These are phyloP conservation scores for Xylariaceae sp. DNA, from an alignment of 2,329 filamentous ascomycete species.

Conservation along the genomic window DNA sequence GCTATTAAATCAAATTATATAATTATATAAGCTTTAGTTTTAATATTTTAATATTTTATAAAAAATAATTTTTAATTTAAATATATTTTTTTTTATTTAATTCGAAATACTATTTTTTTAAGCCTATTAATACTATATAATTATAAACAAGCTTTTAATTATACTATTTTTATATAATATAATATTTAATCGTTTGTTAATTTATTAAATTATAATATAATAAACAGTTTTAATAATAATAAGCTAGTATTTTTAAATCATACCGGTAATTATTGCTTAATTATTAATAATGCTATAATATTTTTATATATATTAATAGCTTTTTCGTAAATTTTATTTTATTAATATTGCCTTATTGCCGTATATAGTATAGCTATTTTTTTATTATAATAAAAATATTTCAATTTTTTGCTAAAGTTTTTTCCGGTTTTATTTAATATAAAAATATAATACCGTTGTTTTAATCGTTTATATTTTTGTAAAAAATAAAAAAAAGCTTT, in stretches of 20 bases:
- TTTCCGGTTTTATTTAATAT: no score
- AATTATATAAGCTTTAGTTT: slow-evolving; percentile 7
- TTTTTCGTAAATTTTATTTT: neutral
- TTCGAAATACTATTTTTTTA: neutral
- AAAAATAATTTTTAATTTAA: neutral
- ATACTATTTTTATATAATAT: neutral
- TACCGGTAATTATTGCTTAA: neutral
- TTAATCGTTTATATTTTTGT: neutral
- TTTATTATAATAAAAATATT: neutral
- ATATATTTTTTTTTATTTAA: neutral
- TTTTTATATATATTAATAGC: neutral
- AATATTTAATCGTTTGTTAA: neutral
- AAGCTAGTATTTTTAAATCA: neutral
- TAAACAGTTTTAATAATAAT: neutral
- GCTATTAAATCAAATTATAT: slow-evolving; percentile 7
- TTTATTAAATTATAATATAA: neutral
- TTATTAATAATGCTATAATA: neutral
- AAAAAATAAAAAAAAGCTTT: neutral
- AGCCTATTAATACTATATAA: neutral
- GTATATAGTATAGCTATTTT: neutral
- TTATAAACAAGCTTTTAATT: neutral
- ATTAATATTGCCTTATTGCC: neutral
- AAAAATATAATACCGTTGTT: neutral
- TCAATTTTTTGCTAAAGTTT: no score
- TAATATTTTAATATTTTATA: slow-evolving; percentile 6